Evolutionary conservation across 371 early-diverging fungal species (phyloP).

Genomic region (Thermomucor indicae-seudaticae): DNA sequence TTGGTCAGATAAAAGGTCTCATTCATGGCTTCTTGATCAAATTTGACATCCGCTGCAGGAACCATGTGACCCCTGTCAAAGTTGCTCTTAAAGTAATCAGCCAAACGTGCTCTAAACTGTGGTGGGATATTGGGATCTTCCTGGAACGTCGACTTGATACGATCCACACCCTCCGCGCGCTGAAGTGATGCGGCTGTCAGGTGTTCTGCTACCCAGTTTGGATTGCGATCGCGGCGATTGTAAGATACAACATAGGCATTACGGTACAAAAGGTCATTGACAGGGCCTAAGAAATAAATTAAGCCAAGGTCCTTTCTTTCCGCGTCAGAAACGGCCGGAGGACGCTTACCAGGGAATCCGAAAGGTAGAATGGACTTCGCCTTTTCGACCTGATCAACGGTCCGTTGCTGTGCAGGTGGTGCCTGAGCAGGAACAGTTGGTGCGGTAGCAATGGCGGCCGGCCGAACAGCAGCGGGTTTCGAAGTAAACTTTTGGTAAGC

Average conservation of each 20-base stretch:
- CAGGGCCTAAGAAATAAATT: slow-evolving; percentile 40
- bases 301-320: background rate
- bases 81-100: slow-evolving; percentile 68
- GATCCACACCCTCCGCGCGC: slow-evolving; percentile 52
- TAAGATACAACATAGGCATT: slow-evolving; percentile 60
- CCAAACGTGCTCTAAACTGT: slow-evolving; percentile 63
- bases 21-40: slow-evolving; percentile 65
- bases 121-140: slow-evolving; percentile 65
- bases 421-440: slow-evolving; percentile 1
- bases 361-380: slow-evolving; percentile 45
- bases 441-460: slow-evolving; percentile 4
- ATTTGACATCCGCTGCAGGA: slow-evolving; percentile 80
- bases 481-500: slow-evolving; percentile 39
- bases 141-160: slow-evolving; percentile 64
- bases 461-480: slow-evolving; percentile 25
- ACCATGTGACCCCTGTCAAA: slow-evolving; percentile 86
- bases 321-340: too few species aligned
- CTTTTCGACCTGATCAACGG: slow-evolving; percentile 27
- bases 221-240: slow-evolving; percentile 78
- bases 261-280: slow-evolving; percentile 54
- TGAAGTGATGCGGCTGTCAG: slow-evolving; percentile 62
- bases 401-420: slow-evolving; percentile 2
- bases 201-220: slow-evolving; percentile 86
- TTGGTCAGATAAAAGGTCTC: slow-evolving; percentile 79
- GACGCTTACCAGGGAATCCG: slow-evolving; percentile 36